phyloP scores from a whole-genome alignment of 805 yeast species.

The Kregervanrija pseudodelftensis region DNA sequence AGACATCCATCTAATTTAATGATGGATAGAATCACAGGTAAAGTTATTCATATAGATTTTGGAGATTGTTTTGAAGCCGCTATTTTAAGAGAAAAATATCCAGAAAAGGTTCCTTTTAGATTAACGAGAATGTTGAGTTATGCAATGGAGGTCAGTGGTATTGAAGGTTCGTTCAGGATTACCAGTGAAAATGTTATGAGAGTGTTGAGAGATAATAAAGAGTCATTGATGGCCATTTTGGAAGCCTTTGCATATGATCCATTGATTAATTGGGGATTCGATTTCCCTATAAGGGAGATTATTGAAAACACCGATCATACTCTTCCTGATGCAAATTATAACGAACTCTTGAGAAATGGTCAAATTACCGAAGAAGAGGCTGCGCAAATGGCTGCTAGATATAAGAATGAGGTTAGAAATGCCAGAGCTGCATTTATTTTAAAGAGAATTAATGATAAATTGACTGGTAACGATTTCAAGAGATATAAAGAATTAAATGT shows the following conservation, averaged over 20 bases:
- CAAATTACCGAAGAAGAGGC: conserved; percentile 76
- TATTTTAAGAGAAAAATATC: conserved; percentile 89
- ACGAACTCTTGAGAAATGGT: conserved; percentile 62
- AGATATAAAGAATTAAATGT: conserved; percentile 65
- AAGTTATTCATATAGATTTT: conserved; percentile 94
- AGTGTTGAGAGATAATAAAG: conserved; percentile 86
- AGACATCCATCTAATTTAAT: conserved; percentile 95
- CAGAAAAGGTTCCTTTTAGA: conserved; percentile 97
- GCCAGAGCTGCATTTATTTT: conserved; percentile 89
- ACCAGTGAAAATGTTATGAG: conserved; percentile 97
- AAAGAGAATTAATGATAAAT: conserved; percentile 82
- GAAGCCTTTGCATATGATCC: conserved; percentile 99
- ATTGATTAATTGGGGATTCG: conserved; percentile 97
- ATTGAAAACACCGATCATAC: conserved; percentile 68
- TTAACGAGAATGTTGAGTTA: conserved; percentile 93
- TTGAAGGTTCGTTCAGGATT: conserved; percentile 93
- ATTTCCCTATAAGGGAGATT: conserved; percentile 74
- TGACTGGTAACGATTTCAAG: conserved; percentile 89
- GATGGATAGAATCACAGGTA: conserved; percentile 92
- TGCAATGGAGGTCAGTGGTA: conserved; percentile 99
- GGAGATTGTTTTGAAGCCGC: conserved; percentile 99
- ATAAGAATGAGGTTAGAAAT: conserved; percentile 66
- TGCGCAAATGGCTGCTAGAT: conserved; percentile 58
- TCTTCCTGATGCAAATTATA: conserved; percentile 61
- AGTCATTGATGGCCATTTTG: conserved; percentile 93